These are phyloP conservation scores for Leptographium lundbergii DNA, from an alignment of 2,329 filamentous ascomycete species.

Conservation along the genomic window DNA sequence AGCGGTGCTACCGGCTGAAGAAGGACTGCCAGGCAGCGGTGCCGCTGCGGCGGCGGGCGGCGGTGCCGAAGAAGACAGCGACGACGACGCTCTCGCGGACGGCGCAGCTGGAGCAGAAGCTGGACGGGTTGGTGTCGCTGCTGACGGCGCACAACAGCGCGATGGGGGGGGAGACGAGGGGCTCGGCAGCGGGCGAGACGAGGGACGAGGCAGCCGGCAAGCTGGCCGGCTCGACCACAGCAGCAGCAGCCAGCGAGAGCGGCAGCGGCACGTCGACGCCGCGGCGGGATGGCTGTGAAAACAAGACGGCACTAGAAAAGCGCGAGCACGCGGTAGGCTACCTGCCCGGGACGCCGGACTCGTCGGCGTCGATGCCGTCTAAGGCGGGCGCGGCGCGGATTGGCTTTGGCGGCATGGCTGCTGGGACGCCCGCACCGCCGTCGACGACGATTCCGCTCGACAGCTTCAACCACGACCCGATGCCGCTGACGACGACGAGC, in stretches of 20 bases:
- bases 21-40: constrained; percentile 34
- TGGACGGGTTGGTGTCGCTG: constrained; percentile 34
- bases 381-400: no score
- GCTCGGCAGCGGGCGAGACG: background rate
- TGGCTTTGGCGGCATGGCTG: no score
- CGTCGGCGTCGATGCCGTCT: background rate
- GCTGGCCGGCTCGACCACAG: background rate
- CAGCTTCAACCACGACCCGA: background rate
- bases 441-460: background rate
- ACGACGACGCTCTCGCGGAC: constrained; percentile 19
- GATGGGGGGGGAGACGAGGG: background rate
- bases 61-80: constrained; percentile 20
- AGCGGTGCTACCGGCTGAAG: constrained; percentile 30
- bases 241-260: background rate
- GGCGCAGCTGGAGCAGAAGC: constrained; percentile 34
- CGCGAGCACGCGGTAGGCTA: no score
- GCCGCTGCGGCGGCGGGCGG: constrained; percentile 24
- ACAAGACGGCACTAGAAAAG: no score
- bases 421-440: background rate
- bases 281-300: no score
- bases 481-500: background rate
- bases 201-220: background rate
- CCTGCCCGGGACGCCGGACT: constrained; percentile 5
- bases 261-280: background rate
- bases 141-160: constrained; percentile 18